Evolutionary conservation across 108 stramenopile genomes (phyloP).

Genomic region (Asterionellopsis glacialis): DNA sequence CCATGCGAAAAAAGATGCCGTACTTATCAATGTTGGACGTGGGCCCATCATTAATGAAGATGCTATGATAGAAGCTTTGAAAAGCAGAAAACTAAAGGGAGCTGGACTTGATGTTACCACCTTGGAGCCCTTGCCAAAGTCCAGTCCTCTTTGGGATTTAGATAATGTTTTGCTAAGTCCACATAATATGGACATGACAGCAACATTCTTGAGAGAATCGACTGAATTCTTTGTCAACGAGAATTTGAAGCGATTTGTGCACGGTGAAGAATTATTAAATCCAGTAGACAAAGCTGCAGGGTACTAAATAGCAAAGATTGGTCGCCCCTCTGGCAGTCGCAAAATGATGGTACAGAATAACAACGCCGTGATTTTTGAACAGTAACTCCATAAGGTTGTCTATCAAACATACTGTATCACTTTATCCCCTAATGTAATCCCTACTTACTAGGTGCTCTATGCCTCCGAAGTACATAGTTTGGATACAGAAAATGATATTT

Average conservation of each 20-base stretch:
- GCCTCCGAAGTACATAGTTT: too few species aligned
- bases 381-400: too few species aligned
- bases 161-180: slow-evolving; percentile 81
- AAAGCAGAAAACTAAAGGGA: slow-evolving; percentile 59
- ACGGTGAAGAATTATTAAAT: slow-evolving; percentile 61
- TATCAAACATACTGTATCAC: too few species aligned
- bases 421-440: too few species aligned
- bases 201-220: slow-evolving; percentile 79
- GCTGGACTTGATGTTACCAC: slow-evolving; percentile 87
- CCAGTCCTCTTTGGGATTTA: slow-evolving; percentile 72
- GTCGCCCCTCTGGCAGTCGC: too few species aligned
- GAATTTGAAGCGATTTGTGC: slow-evolving; percentile 61
- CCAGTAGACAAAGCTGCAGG: slow-evolving; percentile 57
- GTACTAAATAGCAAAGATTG: slow-evolving; percentile 47
- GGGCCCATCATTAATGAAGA: slow-evolving; percentile 86
- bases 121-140: slow-evolving; percentile 74
- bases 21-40: slow-evolving; percentile 88
- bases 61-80: slow-evolving; percentile 66
- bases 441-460: too few species aligned
- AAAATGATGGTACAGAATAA: too few species aligned
- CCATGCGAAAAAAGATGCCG: slow-evolving; percentile 59
- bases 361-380: too few species aligned
- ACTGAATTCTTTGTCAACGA: slow-evolving; percentile 72
- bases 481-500: too few species aligned
- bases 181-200: slow-evolving; percentile 38